Conservation (phyloP, 345 rosid species). For the Camelina laxa region DNA sequence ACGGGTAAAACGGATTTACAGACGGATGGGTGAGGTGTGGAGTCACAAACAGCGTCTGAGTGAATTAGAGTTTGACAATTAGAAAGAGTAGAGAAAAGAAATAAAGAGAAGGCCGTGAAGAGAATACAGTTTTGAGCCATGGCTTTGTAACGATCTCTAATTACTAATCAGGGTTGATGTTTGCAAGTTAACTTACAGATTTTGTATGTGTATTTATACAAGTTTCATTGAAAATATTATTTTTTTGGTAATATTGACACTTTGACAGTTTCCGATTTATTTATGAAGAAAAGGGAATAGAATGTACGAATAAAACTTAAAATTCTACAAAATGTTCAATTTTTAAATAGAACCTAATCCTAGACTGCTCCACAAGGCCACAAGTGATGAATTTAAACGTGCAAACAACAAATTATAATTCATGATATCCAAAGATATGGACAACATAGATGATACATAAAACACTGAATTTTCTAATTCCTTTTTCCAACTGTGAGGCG, state of each 20-base stretch:
- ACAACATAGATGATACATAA: neutral
- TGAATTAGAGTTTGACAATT: constrained; percentile 20
- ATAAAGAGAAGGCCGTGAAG: constrained; percentile 2
- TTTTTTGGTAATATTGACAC: neutral
- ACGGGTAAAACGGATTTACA: constrained; percentile 35
- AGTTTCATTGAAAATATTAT: neutral
- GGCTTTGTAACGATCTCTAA: neutral
- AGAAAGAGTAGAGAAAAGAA: constrained; percentile 10
- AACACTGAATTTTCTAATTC: neutral
- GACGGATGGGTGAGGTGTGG: constrained; percentile 27
- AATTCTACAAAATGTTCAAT: neutral
- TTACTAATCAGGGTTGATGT: neutral
- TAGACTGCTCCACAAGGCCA: neutral
- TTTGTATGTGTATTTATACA: constrained; percentile 25
- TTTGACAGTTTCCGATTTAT: neutral
- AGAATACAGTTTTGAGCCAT: constrained; percentile 32
- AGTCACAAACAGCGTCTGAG: constrained; percentile 25
- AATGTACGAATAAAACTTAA: neutral
- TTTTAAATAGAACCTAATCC: neutral
- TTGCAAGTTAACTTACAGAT: constrained; percentile 4
- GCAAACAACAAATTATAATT: constrained; percentile 31
- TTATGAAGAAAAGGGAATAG: neutral
- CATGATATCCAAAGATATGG: constrained; percentile 22
- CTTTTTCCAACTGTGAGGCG: neutral
- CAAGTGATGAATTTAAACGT: constrained; percentile 18